A percentile compares a stretch with the other conserved stretches of the same genome.
phyloP scores from a whole-genome alignment of 192 early-diverging fungal genomes.

The Mycoemilia scoparia region DNA sequence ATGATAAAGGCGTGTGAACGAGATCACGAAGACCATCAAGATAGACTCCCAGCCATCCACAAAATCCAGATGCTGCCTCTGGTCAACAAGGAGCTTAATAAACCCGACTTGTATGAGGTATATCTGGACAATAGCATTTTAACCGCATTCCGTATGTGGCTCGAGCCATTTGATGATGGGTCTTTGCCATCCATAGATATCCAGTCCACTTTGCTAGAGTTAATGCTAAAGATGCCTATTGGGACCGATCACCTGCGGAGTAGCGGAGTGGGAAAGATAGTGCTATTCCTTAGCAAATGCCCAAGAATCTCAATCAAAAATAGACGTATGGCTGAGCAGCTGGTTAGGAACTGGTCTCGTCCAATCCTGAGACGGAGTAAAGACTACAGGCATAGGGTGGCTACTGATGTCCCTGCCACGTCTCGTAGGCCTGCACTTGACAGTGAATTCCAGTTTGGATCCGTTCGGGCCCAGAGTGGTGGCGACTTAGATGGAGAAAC shows the following conservation, averaged over 20 bases:
- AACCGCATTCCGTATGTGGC: constrained; percentile 68
- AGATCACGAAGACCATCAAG: constrained; percentile 29
- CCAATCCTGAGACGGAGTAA: constrained; percentile 62
- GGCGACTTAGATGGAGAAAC: constrained; percentile 11
- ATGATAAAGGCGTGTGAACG: constrained; percentile 29
- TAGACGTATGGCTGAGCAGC: constrained; percentile 53
- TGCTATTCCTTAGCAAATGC: constrained; percentile 81
- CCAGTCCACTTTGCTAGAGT: constrained; percentile 56
- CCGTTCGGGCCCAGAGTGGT: constrained; percentile 9
- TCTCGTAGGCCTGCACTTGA: no score
- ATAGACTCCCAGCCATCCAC: constrained; percentile 26
- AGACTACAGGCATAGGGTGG: constrained; percentile 43
- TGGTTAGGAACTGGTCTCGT: constrained; percentile 71
- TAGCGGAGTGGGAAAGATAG: constrained; percentile 64
- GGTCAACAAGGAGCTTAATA: constrained; percentile 21
- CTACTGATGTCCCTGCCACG: no score
- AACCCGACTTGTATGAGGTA: constrained; percentile 42
- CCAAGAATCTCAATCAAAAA: constrained; percentile 49
- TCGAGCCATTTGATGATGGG: constrained; percentile 78
- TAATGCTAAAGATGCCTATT: constrained; percentile 53
- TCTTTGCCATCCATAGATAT: constrained; percentile 80
- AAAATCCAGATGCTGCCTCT: constrained; percentile 29
- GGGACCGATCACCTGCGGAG: constrained; percentile 58
- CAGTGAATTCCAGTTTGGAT: no score
- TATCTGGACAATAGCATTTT: constrained; percentile 74